Conservation (phyloP, 2,329 filamentous ascomycete species). For the Fusarium mexicanum region DNA sequence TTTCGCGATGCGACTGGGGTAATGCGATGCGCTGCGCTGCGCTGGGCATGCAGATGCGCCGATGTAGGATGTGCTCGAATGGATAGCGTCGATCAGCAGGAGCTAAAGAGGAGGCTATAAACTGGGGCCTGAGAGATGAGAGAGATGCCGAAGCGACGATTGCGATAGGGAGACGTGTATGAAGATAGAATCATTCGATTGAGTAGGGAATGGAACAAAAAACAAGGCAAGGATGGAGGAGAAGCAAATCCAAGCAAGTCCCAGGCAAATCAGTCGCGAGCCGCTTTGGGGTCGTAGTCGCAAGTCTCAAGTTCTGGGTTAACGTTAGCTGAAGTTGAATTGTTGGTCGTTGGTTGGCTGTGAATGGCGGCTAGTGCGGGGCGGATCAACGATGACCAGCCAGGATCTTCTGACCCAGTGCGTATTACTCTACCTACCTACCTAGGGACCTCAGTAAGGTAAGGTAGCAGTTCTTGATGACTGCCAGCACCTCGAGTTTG, state of each 20-base stretch:
- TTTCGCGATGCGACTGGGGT: constrained; percentile 28
- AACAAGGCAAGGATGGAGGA: constrained; percentile 28
- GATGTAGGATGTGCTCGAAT: constrained; percentile 22
- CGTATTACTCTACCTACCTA: background rate
- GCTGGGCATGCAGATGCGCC: constrained; percentile 29
- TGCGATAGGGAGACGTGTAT: background rate
- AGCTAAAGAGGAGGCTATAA: constrained; percentile 16
- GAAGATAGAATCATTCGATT: constrained; percentile 1
- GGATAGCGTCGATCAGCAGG: constrained; percentile 21
- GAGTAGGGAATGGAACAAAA: constrained; percentile 3
- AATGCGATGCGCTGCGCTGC: constrained; percentile 17
- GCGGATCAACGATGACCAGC: constrained; percentile 44
- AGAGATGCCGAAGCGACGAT: background rate
- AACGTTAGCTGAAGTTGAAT: constrained; percentile 2
- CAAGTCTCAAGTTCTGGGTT: constrained; percentile 23
- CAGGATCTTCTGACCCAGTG: constrained; percentile 13
- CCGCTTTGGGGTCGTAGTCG: constrained; percentile 20
- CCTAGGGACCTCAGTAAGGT: background rate
- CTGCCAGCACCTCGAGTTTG: background rate
- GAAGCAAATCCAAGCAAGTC: constrained; percentile 18
- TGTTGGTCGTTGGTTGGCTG: constrained; percentile 25
- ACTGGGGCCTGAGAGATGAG: constrained; percentile 1
- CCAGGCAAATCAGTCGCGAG: constrained; percentile 24
- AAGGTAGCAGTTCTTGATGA: background rate
- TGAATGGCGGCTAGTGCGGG: constrained; percentile 18